phyloP scores from a whole-genome alignment of 1,284 basidiomycete genomes.

The Ganoderma resinaceum region DNA sequence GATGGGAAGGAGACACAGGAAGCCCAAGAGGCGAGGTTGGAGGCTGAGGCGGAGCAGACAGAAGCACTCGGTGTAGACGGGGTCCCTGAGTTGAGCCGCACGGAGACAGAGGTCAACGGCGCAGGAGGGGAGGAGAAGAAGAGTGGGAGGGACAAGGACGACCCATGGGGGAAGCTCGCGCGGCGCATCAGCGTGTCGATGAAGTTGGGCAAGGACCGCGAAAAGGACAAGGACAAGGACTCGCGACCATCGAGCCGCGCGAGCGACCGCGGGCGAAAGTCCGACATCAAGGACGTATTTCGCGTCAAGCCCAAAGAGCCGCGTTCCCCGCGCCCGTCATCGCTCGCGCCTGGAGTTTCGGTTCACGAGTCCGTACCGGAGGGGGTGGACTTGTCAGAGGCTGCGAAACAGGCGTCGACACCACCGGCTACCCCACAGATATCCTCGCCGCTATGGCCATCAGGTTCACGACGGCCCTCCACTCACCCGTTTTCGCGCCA shows the following conservation, averaged over 20 bases:
- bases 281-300: conserved; percentile 28
- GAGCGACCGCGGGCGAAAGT: conserved; percentile 27
- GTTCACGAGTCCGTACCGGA: conserved; percentile 28
- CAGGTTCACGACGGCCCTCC: conserved; percentile 22
- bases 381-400: conserved; percentile 21
- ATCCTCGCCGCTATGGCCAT: conserved; percentile 15
- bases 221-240: conserved; percentile 29
- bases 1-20: background rate
- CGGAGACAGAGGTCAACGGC: conserved; percentile 11
- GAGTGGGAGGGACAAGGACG: conserved; percentile 45
- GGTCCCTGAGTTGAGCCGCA: conserved; percentile 11
- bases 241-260: conserved; percentile 30
- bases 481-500: conserved; percentile 27
- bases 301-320: conserved; percentile 28
- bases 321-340: conserved; percentile 18
- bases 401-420: conserved; percentile 10
- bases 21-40: conserved; percentile 13
- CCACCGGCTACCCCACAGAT: conserved; percentile 16
- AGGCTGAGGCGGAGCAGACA: conserved; percentile 23
- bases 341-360: conserved; percentile 19
- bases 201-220: conserved; percentile 49
- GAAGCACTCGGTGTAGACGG: conserved; percentile 39
- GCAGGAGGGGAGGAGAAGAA: conserved; percentile 18
- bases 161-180: conserved; percentile 66
- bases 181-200: conserved; percentile 59